Conservation (phyloP, 208 protist genomes). For the Borovskyia barvae region DNA sequence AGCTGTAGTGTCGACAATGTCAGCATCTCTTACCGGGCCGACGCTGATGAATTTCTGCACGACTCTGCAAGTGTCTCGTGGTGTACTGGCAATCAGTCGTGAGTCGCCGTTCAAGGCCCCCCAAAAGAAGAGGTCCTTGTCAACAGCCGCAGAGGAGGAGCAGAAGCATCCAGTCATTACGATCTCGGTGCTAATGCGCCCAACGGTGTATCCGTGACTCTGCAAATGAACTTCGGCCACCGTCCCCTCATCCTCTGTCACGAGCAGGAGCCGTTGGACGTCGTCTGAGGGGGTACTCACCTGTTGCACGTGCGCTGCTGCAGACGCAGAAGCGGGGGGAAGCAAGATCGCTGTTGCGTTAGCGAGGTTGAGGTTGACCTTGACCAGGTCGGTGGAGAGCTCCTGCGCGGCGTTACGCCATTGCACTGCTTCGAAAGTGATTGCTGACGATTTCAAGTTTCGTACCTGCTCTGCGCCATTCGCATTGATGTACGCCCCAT, state of each 20-base stretch:
- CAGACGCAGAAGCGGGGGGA: background rate
- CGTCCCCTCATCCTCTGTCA: slow-evolving; percentile 79
- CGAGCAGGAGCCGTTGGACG: slow-evolving; percentile 42
- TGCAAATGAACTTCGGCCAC: slow-evolving; percentile 46
- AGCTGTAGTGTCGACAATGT: slow-evolving; percentile 52
- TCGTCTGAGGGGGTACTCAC: too few relatives aligned
- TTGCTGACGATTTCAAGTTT: slow-evolving; percentile 38
- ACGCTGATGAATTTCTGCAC: slow-evolving; percentile 52
- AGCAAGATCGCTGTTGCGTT: slow-evolving; percentile 41
- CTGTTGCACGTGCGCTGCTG: background rate
- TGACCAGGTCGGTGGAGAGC: slow-evolving; percentile 41
- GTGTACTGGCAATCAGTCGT: slow-evolving; percentile 31
- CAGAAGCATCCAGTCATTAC: slow-evolving; percentile 60
- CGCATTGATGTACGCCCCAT: slow-evolving; percentile 73
- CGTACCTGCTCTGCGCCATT: slow-evolving; percentile 70
- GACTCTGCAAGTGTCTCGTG: slow-evolving; percentile 25
- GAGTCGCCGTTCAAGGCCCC: slow-evolving; percentile 62
- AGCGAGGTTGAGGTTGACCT: slow-evolving; percentile 73
- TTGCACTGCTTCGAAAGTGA: slow-evolving; percentile 37
- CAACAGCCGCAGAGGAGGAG: slow-evolving; percentile 12
- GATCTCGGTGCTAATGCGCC: slow-evolving; percentile 34
- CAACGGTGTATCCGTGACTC: slow-evolving; percentile 55
- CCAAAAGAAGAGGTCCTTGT: slow-evolving; percentile 43
- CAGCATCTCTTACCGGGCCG: slow-evolving; percentile 45
- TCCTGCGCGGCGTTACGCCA: slow-evolving; percentile 57